Evolutionary conservation across 192 early-diverging fungal genomes (phyloP).

Genomic region (Coemansia sp.): DNA sequence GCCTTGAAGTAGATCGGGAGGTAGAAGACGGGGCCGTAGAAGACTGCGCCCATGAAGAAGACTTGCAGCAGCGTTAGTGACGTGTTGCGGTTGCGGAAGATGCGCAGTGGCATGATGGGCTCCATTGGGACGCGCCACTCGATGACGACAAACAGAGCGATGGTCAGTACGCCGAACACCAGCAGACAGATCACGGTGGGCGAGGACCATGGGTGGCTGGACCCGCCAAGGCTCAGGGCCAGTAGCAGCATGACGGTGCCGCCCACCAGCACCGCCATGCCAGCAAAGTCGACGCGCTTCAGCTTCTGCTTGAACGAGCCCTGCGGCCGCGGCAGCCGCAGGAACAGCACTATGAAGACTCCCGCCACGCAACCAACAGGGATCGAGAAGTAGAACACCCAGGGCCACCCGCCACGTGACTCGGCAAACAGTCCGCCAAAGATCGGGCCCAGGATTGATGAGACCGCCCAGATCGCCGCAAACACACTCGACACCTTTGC

Average conservation of each 20-base stretch:
- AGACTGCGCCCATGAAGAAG: constrained; percentile 32
- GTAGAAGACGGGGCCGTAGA: constrained; percentile 62
- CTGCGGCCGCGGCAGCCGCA: constrained; percentile 40
- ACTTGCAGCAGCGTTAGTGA: constrained; percentile 20
- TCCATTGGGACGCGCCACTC: constrained; percentile 59
- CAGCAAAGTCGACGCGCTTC: constrained; percentile 63
- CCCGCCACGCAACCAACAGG: constrained; percentile 48
- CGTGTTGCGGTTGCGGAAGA: constrained; percentile 58
- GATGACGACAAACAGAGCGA: constrained; percentile 54
- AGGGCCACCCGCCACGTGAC: constrained; percentile 38
- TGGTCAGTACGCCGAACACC: constrained; percentile 47
- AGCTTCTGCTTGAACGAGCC: constrained; percentile 55
- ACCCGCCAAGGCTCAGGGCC: constrained; percentile 74
- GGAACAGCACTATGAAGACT: constrained; percentile 31
- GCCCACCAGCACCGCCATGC: constrained; percentile 56
- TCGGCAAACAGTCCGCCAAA: constrained; percentile 61
- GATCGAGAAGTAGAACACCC: constrained; percentile 62
- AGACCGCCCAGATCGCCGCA: constrained; percentile 56
- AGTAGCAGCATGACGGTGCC: constrained; percentile 65
- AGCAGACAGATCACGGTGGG: constrained; percentile 62
- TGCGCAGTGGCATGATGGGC: constrained; percentile 63
- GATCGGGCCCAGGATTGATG: constrained; percentile 60
- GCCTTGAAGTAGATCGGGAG: constrained; percentile 66
- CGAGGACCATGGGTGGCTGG: constrained; percentile 66
- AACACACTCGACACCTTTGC: constrained; percentile 60